These are phyloP conservation scores for Passiflora organensis DNA, from an alignment of 345 rosid genomes.

Conservation along the genomic window DNA sequence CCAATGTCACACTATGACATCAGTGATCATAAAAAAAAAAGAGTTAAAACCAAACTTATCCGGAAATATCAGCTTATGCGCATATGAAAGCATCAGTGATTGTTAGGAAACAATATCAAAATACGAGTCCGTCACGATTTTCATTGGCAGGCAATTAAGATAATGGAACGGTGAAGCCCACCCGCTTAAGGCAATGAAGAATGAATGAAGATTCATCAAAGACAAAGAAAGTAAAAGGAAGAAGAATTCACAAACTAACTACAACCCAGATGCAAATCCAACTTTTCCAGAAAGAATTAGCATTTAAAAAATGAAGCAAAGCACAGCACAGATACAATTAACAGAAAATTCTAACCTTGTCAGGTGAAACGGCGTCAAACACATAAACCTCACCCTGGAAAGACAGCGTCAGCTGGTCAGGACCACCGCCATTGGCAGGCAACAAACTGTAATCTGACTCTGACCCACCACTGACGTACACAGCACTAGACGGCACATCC, in stretches of 20 bases:
- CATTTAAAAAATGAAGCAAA: neutral
- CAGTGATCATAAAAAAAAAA: no score
- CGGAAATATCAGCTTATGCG: no score
- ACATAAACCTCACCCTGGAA: constrained; percentile 52
- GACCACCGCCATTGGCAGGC: constrained; percentile 12
- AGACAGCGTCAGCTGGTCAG: constrained; percentile 41
- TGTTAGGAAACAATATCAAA: no score
- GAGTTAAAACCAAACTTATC: no score
- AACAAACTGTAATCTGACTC: constrained; percentile 12
- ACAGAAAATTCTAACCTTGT: constrained; percentile 25
- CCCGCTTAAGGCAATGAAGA: no score
- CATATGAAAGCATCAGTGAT: no score
- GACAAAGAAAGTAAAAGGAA: no score
- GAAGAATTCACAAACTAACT: neutral
- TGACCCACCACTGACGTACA: constrained; percentile 17
- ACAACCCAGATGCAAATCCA: neutral
- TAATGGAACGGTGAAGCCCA: no score
- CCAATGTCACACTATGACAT: no score
- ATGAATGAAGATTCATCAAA: no score
- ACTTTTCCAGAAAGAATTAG: neutral
- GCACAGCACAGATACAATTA: neutral
- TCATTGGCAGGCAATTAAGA: no score
- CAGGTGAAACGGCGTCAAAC: constrained; percentile 42
- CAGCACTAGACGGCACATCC: constrained; percentile 11
- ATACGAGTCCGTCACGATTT: no score